phyloP scores from a whole-genome alignment of 306 rosid genomes.

The Canavalia ensiformis region DNA sequence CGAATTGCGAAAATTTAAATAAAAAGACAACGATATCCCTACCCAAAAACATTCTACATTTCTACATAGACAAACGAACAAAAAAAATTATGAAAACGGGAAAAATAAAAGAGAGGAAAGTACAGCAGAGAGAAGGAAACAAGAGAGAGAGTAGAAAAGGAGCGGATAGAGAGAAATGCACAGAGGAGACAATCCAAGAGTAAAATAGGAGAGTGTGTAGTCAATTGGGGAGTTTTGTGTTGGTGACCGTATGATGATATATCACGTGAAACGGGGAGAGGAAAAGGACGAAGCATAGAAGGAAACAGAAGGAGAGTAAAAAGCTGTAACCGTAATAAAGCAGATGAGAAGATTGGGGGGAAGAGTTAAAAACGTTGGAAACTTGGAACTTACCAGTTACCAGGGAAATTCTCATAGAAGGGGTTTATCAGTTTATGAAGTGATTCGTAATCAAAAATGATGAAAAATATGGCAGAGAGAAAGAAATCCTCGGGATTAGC shows the following conservation, averaged over 20 bases:
- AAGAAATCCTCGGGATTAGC: conserved; percentile 37
- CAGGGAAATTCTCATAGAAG: background rate
- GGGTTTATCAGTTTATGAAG: background rate
- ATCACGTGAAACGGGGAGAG: conserved; percentile 37
- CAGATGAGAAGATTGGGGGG: background rate
- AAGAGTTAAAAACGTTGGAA: conserved; percentile 21
- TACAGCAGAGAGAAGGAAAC: background rate
- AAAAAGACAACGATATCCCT: conserved; percentile 10
- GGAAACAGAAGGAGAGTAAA: background rate
- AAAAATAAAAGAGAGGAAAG: background rate
- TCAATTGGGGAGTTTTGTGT: conserved; percentile 25
- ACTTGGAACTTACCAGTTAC: conserved; percentile 28
- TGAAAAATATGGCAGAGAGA: background rate
- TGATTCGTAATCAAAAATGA: conserved; percentile 35
- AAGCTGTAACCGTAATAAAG: conserved; percentile 42
- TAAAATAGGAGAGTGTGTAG: background rate
- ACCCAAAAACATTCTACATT: background rate
- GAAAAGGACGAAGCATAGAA: background rate
- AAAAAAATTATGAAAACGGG: background rate
- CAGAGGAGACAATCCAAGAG: background rate
- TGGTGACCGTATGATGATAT: background rate
- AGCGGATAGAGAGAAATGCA: conserved; percentile 16
- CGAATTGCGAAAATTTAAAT: background rate
- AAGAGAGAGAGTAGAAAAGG: background rate
- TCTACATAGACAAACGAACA: background rate